Conservation (phyloP, 768 basidiomycete genomes). For the Hericium coralloides region DNA sequence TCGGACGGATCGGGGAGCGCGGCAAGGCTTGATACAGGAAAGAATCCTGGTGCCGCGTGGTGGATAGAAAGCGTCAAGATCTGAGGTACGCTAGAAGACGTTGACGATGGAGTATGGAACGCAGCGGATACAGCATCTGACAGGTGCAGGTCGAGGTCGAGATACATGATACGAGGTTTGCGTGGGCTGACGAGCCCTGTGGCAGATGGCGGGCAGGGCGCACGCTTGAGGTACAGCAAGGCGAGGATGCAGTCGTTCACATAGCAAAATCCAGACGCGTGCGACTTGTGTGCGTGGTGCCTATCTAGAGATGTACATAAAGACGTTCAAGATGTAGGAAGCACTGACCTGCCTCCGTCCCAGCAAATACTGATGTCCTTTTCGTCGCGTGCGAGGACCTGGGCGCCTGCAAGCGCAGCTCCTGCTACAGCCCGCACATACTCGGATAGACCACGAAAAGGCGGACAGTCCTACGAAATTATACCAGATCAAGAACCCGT, state of each 20-base stretch:
- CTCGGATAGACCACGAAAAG: conserved; percentile 55
- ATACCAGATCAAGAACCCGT: not conserved
- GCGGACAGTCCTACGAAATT: conserved; percentile 64
- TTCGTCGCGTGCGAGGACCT: conserved; percentile 39
- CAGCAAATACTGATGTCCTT: conserved; percentile 71
- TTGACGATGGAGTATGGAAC: conserved; percentile 32
- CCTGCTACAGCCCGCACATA: conserved; percentile 73
- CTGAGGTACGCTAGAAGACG: conserved; percentile 24
- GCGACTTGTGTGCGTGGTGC: conserved; percentile 75
- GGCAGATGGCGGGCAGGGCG: conserved; percentile 8
- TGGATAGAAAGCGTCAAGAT: conserved; percentile 71
- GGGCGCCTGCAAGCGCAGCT: conserved; percentile 66
- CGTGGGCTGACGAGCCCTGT: conserved; percentile 7
- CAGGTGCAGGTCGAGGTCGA: conserved; percentile 90
- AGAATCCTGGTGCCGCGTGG: conserved; percentile 77
- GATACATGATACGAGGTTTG: conserved; percentile 70
- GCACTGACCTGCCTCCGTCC: conserved; percentile 78
- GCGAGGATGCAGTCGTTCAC: conserved; percentile 84
- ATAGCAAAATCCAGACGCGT: conserved; percentile 89
- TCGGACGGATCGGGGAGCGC: conserved; percentile 32
- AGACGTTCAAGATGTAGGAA: not conserved
- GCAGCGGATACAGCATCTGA: conserved; percentile 84
- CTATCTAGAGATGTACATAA: conserved; percentile 24
- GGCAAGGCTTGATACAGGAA: conserved; percentile 52
- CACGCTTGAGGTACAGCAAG: conserved; percentile 57